Conservation (phyloP, 2,329 filamentous ascomycete species). For the Arthrocladium fulminans region DNA sequence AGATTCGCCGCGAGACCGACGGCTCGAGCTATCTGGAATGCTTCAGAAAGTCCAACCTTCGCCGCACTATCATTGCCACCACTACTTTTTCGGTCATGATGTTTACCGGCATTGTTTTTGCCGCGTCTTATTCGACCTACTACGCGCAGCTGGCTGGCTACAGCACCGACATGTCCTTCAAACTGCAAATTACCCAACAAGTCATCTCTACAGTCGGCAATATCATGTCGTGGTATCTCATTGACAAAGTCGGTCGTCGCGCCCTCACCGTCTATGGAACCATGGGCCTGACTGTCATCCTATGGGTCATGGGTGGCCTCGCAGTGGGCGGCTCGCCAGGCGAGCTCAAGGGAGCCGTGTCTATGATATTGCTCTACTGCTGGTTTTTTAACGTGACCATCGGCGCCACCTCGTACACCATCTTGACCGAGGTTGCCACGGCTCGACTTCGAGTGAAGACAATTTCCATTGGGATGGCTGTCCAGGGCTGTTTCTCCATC, state of each 20-base stretch:
- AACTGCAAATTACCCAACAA: conserved; percentile 35
- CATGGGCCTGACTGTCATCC: conserved; percentile 30
- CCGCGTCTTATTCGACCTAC: conserved; percentile 34
- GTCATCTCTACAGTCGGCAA: conserved; percentile 34
- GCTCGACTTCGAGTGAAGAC: conserved; percentile 34
- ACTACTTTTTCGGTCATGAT: conserved; percentile 31
- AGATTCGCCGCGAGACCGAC: conserved; percentile 25
- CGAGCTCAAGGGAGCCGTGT: conserved; percentile 17
- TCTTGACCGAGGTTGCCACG: conserved; percentile 34
- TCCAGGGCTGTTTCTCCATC: conserved; percentile 27
- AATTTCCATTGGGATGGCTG: conserved; percentile 31
- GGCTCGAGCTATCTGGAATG: conserved; percentile 34
- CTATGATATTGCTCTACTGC: conserved; percentile 33
- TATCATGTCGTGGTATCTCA: conserved; percentile 32
- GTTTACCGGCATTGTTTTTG: conserved; percentile 30
- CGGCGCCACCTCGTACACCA: conserved; percentile 32
- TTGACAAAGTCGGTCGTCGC: conserved; percentile 32
- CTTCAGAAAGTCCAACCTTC: conserved; percentile 31
- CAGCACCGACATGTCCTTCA: conserved; percentile 30
- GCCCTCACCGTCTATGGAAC: conserved; percentile 31
- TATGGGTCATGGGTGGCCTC: conserved; percentile 34
- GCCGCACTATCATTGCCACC: conserved; percentile 34
- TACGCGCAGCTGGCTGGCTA: conserved; percentile 38
- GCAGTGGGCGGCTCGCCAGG: conserved; percentile 18
- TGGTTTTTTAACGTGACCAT: conserved; percentile 36